These are phyloP conservation scores for Gossypium australe DNA, from an alignment of 345 rosid genomes.

Conservation along the genomic window DNA sequence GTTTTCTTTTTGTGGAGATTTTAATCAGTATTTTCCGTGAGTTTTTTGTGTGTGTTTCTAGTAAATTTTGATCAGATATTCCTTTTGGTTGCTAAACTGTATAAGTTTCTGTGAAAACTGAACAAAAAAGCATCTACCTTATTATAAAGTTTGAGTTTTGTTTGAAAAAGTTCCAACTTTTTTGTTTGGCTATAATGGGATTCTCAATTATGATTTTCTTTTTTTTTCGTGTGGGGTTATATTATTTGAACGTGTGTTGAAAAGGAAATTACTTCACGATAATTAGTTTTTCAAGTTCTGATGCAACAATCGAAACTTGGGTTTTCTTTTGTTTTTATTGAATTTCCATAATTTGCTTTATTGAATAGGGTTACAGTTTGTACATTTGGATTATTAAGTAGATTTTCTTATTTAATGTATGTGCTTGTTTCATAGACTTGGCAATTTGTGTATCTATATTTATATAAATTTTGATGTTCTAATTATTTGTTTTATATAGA, in stretches of 20 bases:
- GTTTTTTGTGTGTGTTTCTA: background rate
- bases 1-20: too few species aligned
- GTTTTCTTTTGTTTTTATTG: background rate
- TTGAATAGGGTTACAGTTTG: background rate
- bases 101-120: background rate
- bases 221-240: background rate
- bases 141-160: background rate
- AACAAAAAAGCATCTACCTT: background rate
- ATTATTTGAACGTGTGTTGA: background rate
- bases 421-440: background rate
- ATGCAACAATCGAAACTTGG: background rate
- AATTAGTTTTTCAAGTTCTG: background rate
- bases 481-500: background rate
- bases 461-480: background rate
- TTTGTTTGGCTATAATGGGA: background rate
- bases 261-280: background rate
- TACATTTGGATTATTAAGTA: background rate
- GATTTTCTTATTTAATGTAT: background rate
- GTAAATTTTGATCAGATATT: background rate
- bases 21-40: too few species aligned
- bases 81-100: background rate
- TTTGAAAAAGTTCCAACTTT: background rate
- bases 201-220: background rate
- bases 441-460: background rate
- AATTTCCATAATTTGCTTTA: background rate